phyloP scores from a whole-genome alignment of 352 stramenopile species.

The Phytophthora melonis region DNA sequence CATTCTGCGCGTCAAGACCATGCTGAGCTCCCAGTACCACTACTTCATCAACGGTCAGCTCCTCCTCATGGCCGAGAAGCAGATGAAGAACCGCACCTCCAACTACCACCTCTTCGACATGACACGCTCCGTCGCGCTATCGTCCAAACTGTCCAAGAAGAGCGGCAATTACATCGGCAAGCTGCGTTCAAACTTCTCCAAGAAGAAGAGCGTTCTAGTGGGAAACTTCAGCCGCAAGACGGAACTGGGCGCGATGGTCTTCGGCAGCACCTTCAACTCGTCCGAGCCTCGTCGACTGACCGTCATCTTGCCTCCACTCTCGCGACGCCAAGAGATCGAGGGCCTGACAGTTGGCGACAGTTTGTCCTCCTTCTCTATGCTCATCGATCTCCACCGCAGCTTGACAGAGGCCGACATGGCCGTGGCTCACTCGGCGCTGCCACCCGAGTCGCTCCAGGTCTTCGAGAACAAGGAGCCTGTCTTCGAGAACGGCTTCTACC shows the following conservation, averaged over 20 bases:
- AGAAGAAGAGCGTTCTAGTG: constrained; percentile 80
- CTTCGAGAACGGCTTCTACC: constrained; percentile 85
- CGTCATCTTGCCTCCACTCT: constrained; percentile 60
- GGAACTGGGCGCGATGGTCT: constrained; percentile 78
- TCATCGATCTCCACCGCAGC: constrained; percentile 59
- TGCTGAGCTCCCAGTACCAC: constrained; percentile 70
- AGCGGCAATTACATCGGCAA: constrained; percentile 92
- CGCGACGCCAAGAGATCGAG: constrained; percentile 60
- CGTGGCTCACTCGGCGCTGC: constrained; percentile 36
- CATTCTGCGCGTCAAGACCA: constrained; percentile 61
- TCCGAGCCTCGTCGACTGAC: constrained; percentile 60
- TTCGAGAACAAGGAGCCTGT: constrained; percentile 77
- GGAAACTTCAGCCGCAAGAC: constrained; percentile 74
- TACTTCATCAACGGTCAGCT: constrained; percentile 71
- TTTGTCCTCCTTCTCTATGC: constrained; percentile 56
- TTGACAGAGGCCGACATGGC: constrained; percentile 21
- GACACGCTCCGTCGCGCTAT: constrained; percentile 56
- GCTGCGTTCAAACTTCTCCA: constrained; percentile 78
- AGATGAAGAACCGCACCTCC: constrained; percentile 77
- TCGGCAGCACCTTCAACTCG: constrained; percentile 56
- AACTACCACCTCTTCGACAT: constrained; percentile 93
- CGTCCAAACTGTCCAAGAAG: constrained; percentile 82
- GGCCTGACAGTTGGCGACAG: constrained; percentile 57
- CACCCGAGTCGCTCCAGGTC: constrained; percentile 45
- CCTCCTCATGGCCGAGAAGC: constrained; percentile 73